Conservation (phyloP, 1,284 basidiomycete species). For the Irpex lacteus region DNA sequence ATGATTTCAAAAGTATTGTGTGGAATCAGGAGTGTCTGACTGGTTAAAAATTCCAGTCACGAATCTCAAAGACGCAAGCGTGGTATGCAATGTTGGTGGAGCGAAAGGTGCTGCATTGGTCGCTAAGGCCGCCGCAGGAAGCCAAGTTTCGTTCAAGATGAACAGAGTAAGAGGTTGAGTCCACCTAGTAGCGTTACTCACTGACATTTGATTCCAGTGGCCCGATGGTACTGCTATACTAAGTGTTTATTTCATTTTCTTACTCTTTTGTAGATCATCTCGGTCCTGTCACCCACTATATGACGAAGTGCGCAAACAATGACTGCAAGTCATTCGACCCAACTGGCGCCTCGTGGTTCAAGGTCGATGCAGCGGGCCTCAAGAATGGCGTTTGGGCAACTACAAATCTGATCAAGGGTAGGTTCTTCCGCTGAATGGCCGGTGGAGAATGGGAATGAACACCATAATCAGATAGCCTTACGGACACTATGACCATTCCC, state of each 20-base stretch:
- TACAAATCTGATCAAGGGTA: constrained; percentile 28
- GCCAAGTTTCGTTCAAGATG: constrained; percentile 29
- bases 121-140: constrained; percentile 26
- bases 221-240: constrained; percentile 16
- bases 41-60: constrained; percentile 19
- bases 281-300: constrained; percentile 37
- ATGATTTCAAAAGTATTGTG: constrained; percentile 4
- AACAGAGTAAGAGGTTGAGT: constrained; percentile 19
- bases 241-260: background rate
- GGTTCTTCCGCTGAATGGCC: constrained; percentile 15
- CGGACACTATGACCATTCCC: constrained; percentile 33
- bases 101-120: constrained; percentile 22
- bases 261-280: constrained; percentile 22
- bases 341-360: constrained; percentile 36
- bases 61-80: constrained; percentile 22
- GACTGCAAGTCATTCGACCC: constrained; percentile 34
- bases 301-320: constrained; percentile 34
- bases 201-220: constrained; percentile 16
- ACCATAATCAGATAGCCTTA: constrained; percentile 19
- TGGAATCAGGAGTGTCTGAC: background rate
- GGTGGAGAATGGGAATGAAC: constrained; percentile 1
- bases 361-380: constrained; percentile 34
- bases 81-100: constrained; percentile 31
- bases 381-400: constrained; percentile 33
- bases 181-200: background rate